Conservation (phyloP, 129 eudicot species). For the Kitagawia praeruptora region DNA sequence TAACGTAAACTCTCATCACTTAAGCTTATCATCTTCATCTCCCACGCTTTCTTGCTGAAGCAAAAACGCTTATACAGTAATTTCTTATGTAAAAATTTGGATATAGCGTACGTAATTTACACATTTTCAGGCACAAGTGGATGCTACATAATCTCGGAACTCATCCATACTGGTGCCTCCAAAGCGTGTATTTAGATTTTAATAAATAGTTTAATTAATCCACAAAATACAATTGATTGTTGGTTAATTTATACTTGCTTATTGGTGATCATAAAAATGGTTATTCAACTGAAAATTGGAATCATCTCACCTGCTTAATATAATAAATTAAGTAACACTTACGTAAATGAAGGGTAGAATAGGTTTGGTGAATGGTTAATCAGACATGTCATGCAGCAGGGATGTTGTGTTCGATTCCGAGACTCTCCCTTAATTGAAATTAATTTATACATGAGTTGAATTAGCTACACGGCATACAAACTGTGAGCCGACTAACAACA, state of each 20-base stretch:
- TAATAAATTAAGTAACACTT: too few relatives aligned
- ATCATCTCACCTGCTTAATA: too few relatives aligned
- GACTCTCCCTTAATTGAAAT: slow-evolving; percentile 8
- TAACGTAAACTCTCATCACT: neutral
- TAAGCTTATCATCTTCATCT: neutral
- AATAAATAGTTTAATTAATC: too few relatives aligned
- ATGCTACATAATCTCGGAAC: neutral
- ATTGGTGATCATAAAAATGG: too few relatives aligned
- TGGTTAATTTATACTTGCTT: too few relatives aligned
- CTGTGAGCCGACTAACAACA: neutral
- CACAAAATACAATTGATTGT: too few relatives aligned
- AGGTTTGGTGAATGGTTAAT: slow-evolving; percentile 32
- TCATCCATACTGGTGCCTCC: too few relatives aligned
- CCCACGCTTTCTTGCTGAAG: neutral
- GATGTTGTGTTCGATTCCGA: slow-evolving; percentile 23
- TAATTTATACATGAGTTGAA: slow-evolving; percentile 8
- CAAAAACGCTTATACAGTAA: neutral
- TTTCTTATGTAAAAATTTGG: neutral
- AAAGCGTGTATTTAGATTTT: too few relatives aligned
- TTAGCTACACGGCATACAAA: slow-evolving; percentile 24
- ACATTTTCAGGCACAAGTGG: neutral
- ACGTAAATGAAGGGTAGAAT: neutral
- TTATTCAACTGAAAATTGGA: too few relatives aligned
- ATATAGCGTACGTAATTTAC: neutral
- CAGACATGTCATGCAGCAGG: slow-evolving; percentile 61